phyloP scores from a whole-genome alignment of 345 rosid species.

The Adansonia digitata region DNA sequence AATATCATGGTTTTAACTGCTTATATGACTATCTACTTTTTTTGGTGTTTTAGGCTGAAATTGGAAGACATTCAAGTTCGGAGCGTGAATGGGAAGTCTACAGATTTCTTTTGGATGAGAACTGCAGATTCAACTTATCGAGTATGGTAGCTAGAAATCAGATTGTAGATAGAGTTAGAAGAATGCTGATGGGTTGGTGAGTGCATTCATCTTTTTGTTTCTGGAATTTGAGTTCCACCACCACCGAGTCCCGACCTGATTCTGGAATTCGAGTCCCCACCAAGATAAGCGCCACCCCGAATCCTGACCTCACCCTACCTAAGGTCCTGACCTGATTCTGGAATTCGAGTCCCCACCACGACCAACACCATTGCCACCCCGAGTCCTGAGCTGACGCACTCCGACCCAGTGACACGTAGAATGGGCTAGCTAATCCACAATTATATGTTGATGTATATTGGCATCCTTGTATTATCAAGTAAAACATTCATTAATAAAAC shows the following conservation, averaged over 20 bases:
- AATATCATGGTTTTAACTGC: background rate
- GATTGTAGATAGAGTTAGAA: conserved; percentile 66
- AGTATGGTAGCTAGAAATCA: conserved; percentile 38
- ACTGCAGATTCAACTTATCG: conserved; percentile 31
- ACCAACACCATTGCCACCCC: too few relatives aligned
- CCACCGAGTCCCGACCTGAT: too few relatives aligned
- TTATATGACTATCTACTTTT: background rate
- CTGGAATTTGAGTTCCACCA: background rate
- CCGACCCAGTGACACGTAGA: too few relatives aligned
- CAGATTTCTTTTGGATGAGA: conserved; percentile 76
- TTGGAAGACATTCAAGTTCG: conserved; percentile 54
- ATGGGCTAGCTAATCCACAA: too few relatives aligned
- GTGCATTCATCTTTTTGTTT: background rate
- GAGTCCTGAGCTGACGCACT: too few relatives aligned
- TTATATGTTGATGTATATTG: background rate
- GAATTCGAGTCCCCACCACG: background rate
- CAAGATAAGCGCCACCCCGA: too few relatives aligned
- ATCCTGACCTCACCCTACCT: too few relatives aligned
- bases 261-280: too few relatives aligned
- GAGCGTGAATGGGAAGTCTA: conserved; percentile 86
- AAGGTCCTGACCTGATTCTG: too few relatives aligned
- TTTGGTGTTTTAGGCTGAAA: conserved; percentile 60
- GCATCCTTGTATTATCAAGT: background rate
- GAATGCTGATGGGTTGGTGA: conserved; percentile 83
- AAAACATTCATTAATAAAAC: background rate